Evolutionary conservation across 345 rosid genomes (phyloP), one percentile per base, ranked within the genome.

Genomic region (Populus nigra): DNA sequence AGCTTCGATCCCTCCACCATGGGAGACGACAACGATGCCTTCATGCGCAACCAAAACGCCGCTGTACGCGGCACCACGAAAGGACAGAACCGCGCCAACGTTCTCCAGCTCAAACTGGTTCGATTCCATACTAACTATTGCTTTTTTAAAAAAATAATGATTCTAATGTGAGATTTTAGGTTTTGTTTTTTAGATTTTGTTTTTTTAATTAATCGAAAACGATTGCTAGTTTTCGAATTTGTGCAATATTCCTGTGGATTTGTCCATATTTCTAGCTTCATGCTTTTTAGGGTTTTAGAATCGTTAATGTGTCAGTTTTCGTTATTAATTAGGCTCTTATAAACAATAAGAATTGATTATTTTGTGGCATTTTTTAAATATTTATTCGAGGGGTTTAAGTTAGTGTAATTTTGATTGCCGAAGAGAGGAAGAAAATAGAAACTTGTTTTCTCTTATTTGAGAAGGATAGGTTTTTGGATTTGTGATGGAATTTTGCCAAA

Each of bases 101-200:
- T 95, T 81, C 98, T 91, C 79, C 99, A 95, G 92, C 98, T 95
- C 69, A 93, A 95, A 88, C 89, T 92, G 91, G 98, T 94, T 71
- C 27, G 89, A 43, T 31, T 25, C 61, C 5, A 17, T 18, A 6
- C 15, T 8, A 7, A 25, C 20, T 27, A 23, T 7, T 27, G 41
- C 17, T 11, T 83, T n/a, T 53, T 50, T 31, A 16, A 63, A 29
- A 1, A n/a, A 12, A 9, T 29, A 1, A 33, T 49, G 27, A 0
- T 38, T 31, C 62, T 20, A 1, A 39, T 41, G 8, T 63, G 27
- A 38, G 47, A 43, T 45, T 55, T 45, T n/a, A 5, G 27, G 35
- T 25, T 79, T 57, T 75, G 38, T 25, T 15, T 53, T 6, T 12
- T 57, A 11, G 43, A 4, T 41, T 9, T 9, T 41, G 45, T 13